Base-by-base conservation (phyloP, 2,329 filamentous ascomycete genomes). In the Phialocephala sp. region DNA sequence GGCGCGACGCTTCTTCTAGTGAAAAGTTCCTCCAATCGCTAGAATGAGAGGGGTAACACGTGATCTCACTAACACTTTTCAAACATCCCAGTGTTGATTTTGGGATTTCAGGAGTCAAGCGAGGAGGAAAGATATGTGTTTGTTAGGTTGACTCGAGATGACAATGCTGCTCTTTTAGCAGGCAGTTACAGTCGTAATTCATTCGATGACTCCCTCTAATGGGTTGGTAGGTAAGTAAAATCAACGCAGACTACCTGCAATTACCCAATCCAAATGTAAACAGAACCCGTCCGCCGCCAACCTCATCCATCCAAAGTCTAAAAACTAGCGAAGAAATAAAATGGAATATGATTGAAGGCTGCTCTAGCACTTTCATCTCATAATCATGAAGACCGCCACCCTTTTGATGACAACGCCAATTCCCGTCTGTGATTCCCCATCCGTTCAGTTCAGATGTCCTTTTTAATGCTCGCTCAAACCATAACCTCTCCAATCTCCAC, bases 401-500 rank as follows among this genome's bases (percentile, higher is more conserved):
- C 37, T 47, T 47, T 59, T 45, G 35, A 27, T 32, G 27, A 35
- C 55, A 54, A 57, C 60, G 37, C 18, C 57, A 22, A 57, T 12
- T 32, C 37, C 27, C 57, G 24, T 24, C 52, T 57, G 45, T n/a
- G n/a, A n/a, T n/a, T n/a, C n/a, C n/a, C n/a, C n/a, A 47, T 14
- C 14, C 2, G n/a, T 24, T 22, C 1, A 9, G 8, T 24, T 11
- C 45, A 22, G 8, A 22, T 4, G 15, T 18, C 9, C 2, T n/a
- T n/a, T 9, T 8, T 18, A 27, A 50, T 37, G 27, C 27, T 32
- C 27, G 52, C 24, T 56, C n/a, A 22, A 22, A 6, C 63, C 61
- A 73, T 58, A 24, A 75, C 41, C 36, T 72, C 68, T 9, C 68
- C 81, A 11, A 83, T 81, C 73, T 87, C 84, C 52, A 86, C 66